Percentiles rank a stretch among this genome's conserved stretches.
These are phyloP conservation scores for Geosmithia morbida DNA, from an alignment of 2,329 filamentous ascomycete species.

Conservation along the genomic window DNA sequence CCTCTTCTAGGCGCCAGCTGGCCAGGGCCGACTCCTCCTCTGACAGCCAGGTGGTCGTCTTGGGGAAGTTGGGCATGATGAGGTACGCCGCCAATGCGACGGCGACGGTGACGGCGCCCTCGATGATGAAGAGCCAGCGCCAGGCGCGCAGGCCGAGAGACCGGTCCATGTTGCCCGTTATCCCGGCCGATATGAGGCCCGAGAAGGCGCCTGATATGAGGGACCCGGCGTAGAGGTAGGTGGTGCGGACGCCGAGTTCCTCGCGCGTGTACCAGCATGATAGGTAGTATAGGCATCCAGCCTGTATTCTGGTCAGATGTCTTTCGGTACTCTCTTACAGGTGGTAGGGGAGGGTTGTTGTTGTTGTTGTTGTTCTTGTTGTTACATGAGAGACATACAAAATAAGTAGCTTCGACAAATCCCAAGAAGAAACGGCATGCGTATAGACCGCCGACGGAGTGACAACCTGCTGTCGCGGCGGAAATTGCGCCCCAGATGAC, in stretches of 20 bases:
- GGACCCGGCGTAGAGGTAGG: conserved; percentile 52
- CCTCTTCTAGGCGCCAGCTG: conserved; percentile 46
- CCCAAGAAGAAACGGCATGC: conserved; percentile 22
- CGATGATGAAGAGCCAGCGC: conserved; percentile 43
- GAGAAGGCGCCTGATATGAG: conserved; percentile 61
- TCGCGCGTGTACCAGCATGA: conserved; percentile 55
- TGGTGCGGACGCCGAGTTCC: conserved; percentile 51
- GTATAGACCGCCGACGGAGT: conserved; percentile 16
- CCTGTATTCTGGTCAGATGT: conserved; percentile 13
- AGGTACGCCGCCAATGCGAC: conserved; percentile 41
- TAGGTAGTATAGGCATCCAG: conserved; percentile 49
- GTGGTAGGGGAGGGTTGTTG: not conserved
- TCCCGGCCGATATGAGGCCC: conserved; percentile 48
- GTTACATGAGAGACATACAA: conserved; percentile 14
- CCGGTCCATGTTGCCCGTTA: conserved; percentile 50
- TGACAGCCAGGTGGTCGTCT: conserved; percentile 23
- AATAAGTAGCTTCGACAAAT: conserved; percentile 24
- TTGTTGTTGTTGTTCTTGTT: too few species aligned
- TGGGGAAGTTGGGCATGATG: conserved; percentile 31
- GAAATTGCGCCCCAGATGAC: conserved; percentile 33
- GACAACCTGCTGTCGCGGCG: conserved; percentile 17
- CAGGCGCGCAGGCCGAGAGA: conserved; percentile 44
- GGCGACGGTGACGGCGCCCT: conserved; percentile 49
- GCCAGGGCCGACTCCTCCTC: conserved; percentile 40
- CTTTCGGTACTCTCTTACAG: not conserved